phyloP scores from a whole-genome alignment of 805 yeast genomes.

The Maudiozyma saulgeensis region DNA sequence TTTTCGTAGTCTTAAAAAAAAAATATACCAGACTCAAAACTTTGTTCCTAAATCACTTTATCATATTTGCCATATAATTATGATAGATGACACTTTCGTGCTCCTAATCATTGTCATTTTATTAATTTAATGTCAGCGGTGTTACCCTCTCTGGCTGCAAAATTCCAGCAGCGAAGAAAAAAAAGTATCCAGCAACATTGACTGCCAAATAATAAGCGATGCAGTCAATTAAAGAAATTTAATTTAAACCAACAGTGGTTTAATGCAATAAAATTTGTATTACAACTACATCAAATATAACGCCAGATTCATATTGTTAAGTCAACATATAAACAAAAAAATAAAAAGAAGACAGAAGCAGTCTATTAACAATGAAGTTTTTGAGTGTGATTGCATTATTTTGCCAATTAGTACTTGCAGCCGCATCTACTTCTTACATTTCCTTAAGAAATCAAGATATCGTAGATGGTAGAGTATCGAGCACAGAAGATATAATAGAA shows the following conservation, averaged over 20 bases:
- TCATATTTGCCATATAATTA: too few species aligned
- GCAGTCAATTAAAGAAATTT: too few species aligned
- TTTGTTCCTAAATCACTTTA: too few species aligned
- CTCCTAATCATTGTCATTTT: neutral
- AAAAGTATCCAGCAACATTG: neutral
- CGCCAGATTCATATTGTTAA: too few species aligned
- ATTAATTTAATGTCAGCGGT: neutral
- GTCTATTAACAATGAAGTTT: neutral
- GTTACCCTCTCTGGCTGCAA: neutral
- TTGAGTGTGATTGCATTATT: neutral
- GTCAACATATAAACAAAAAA: too few species aligned
- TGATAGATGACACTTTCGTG: too few species aligned
- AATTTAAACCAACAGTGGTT: too few species aligned
- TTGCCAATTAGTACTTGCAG: constrained; percentile 1
- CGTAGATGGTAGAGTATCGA: constrained; percentile 2
- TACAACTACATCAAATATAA: too few species aligned
- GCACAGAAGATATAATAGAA: constrained; percentile 4
- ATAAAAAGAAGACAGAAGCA: too few species aligned
- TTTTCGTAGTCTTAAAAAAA: neutral
- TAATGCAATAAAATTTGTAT: too few species aligned
- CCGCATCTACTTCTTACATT: constrained; percentile 6
- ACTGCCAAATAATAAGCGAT: too few species aligned
- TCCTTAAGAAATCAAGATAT: constrained; percentile 3
- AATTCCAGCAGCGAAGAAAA: neutral
- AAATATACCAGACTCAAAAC: too few species aligned